phyloP scores from a whole-genome alignment of 441 rosid species.

The Jatropha podagrica region DNA sequence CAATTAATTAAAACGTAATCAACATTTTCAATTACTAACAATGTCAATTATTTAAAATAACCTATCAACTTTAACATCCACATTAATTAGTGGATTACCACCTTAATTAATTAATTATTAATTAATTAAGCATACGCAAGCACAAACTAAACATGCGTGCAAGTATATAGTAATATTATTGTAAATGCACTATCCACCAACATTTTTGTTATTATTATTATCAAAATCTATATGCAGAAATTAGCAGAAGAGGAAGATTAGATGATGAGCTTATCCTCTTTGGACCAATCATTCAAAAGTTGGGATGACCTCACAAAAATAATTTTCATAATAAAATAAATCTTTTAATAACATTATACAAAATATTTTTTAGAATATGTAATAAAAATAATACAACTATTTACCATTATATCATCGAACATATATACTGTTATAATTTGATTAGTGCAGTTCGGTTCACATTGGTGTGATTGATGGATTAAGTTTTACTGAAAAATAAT shows the following conservation, averaged over 20 bases:
- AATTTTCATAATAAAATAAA: neutral
- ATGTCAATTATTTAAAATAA: conserved; percentile 4
- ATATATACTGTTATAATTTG: too few species aligned
- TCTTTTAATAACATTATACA: too few species aligned
- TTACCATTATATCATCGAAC: too few species aligned
- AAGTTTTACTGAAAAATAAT: too few species aligned
- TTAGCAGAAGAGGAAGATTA: conserved; percentile 24
- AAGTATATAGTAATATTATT: neutral
- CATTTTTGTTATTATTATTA: neutral
- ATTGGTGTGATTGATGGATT: too few species aligned
- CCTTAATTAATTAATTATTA: conserved; percentile 26
- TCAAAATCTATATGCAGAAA: neutral
- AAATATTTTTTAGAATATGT: too few species aligned
- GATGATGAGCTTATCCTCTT: conserved; percentile 44
- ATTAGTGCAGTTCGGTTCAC: too few species aligned
- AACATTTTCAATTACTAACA: neutral
- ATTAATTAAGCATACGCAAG: conserved; percentile 16
- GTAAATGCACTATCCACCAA: conserved; percentile 37
- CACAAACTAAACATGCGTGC: conserved; percentile 40
- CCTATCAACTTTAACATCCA: conserved; percentile 28
- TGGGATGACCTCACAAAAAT: neutral
- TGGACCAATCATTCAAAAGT: conserved; percentile 33
- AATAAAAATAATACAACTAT: too few species aligned
- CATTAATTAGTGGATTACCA: conserved; percentile 41
- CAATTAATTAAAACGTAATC: too few species aligned